These are phyloP conservation scores for Aristolochia contorta DNA, from an alignment of 164 flowering plant species.

Conservation along the genomic window DNA sequence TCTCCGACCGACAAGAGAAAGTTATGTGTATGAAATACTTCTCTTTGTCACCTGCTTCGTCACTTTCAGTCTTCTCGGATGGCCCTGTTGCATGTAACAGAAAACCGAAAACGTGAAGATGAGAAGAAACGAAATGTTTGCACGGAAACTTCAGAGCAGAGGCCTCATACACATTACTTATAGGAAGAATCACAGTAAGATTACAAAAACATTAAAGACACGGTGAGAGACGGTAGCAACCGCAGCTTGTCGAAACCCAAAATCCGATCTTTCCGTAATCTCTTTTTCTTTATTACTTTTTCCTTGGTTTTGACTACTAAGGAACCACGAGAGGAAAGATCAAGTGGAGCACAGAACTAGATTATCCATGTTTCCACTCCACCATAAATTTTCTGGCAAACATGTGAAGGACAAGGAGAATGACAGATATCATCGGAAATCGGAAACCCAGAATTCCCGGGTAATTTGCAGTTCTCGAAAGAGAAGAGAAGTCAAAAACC, in stretches of 20 bases:
- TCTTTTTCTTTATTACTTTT: no score
- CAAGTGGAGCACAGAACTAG: not conserved
- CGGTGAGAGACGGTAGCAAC: no score
- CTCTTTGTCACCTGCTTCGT: constrained; percentile 9
- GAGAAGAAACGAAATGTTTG: constrained; percentile 29
- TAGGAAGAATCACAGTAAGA: constrained; percentile 13
- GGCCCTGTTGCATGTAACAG: not conserved
- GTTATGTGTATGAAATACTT: constrained; percentile 14
- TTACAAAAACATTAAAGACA: not conserved
- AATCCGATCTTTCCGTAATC: no score
- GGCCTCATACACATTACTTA: constrained; percentile 2
- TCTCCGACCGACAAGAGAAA: not conserved
- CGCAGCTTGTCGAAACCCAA: no score
- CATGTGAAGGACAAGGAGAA: not conserved
- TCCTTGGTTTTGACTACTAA: no score
- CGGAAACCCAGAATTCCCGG: constrained; percentile 3
- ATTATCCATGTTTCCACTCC: no score
- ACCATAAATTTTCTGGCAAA: no score
- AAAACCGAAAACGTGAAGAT: constrained; percentile 20
- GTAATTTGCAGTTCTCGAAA: not conserved
- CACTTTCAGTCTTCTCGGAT: constrained; percentile 13
- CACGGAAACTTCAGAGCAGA: constrained; percentile 13
- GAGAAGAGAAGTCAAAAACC: not conserved
- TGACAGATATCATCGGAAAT: not conserved
- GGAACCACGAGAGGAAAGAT: no score